A percentile compares a stretch with the other conserved stretches of the same genome.
phyloP scores from a whole-genome alignment of 306 rosid species.

The Acmispon strigosus region DNA sequence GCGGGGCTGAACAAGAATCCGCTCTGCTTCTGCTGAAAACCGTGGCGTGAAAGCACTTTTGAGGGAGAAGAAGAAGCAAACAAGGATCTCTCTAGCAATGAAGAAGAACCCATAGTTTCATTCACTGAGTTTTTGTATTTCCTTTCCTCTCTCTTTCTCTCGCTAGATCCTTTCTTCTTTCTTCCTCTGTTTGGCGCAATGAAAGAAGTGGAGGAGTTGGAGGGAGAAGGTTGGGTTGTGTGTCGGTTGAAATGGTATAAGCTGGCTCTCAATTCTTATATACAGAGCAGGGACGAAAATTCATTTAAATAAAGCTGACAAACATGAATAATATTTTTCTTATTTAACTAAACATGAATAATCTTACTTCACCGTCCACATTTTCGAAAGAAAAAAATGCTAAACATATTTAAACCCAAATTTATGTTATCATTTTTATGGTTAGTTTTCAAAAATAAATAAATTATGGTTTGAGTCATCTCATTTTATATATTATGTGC shows the following conservation, averaged over 20 bases:
- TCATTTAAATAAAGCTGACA: constrained; percentile 11
- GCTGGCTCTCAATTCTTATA: constrained; percentile 21
- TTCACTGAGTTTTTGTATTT: constrained; percentile 18
- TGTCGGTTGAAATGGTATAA: constrained; percentile 11
- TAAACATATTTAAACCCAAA: too few species aligned
- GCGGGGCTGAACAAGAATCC: constrained; percentile 23
- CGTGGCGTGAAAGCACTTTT: constrained; percentile 4
- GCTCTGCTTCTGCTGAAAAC: constrained; percentile 6
- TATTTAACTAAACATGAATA: background rate
- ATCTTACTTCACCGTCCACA: constrained; percentile 51
- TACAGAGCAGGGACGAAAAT: background rate
- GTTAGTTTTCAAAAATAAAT: too few species aligned
- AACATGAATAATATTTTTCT: background rate
- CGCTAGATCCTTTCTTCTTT: background rate
- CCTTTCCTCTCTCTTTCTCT: background rate
- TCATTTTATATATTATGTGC: too few species aligned
- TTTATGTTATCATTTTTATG: too few species aligned
- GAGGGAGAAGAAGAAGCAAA: constrained; percentile 33
- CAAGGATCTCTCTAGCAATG: constrained; percentile 38
- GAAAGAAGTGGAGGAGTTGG: background rate
- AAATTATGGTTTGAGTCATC: too few species aligned
- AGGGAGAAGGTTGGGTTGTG: background rate
- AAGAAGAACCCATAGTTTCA: constrained; percentile 46
- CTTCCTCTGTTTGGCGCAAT: background rate
- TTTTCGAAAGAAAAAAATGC: background rate